phyloP scores from a whole-genome alignment of 768 basidiomycete genomes.

The Kwoniella shandongensis region DNA sequence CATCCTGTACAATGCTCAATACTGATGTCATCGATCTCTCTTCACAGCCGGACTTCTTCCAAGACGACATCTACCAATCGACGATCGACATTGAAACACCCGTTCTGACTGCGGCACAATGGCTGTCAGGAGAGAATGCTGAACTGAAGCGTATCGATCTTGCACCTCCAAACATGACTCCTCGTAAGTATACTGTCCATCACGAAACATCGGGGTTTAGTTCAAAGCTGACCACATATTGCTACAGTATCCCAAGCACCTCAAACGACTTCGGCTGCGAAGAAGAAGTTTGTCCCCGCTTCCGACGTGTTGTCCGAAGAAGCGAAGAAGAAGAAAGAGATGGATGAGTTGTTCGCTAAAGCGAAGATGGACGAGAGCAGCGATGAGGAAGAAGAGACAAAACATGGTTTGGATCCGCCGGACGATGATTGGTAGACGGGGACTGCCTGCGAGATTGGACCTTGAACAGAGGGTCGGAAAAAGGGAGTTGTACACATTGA shows the following conservation, averaged over 20 bases:
- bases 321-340: constrained; percentile 47
- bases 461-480: too few relatives aligned
- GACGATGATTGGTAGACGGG: constrained; percentile 48
- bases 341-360: constrained; percentile 52
- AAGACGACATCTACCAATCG: constrained; percentile 54
- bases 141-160: constrained; percentile 29
- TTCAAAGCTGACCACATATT: neutral
- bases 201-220: neutral
- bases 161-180: constrained; percentile 48
- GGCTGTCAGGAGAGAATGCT: constrained; percentile 40
- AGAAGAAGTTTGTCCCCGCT: constrained; percentile 35
- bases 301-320: constrained; percentile 49
- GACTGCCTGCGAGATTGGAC: too few relatives aligned
- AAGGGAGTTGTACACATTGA: too few relatives aligned
- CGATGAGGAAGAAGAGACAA: constrained; percentile 44
- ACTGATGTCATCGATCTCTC: neutral
- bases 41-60: constrained; percentile 53
- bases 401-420: constrained; percentile 34
- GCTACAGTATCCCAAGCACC: constrained; percentile 53
- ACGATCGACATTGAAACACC: constrained; percentile 45
- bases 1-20: neutral
- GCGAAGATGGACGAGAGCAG: constrained; percentile 51
- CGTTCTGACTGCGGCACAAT: constrained; percentile 29
- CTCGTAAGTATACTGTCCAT: constrained; percentile 42
- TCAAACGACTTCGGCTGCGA: constrained; percentile 30